These are phyloP conservation scores for Amanita jacksonii DNA, from an alignment of 768 basidiomycete genomes.

Conservation along the genomic window DNA sequence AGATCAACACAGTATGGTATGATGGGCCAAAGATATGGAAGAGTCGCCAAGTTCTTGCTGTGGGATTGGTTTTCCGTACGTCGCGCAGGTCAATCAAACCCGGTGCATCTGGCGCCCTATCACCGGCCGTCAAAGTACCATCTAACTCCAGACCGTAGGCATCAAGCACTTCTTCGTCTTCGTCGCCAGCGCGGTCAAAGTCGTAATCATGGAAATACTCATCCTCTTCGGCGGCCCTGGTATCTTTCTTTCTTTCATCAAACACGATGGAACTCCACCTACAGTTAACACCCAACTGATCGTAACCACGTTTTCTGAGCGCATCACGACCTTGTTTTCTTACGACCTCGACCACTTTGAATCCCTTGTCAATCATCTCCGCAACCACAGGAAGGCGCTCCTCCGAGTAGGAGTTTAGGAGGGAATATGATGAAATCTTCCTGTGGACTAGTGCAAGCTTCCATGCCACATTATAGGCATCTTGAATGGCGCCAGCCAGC, in stretches of 20 bases:
- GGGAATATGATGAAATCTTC: constrained; percentile 21
- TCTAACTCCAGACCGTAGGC: constrained; percentile 18
- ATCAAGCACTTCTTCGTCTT: constrained; percentile 21
- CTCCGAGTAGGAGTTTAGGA: constrained; percentile 31
- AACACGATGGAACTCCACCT: constrained; percentile 32
- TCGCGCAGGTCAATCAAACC: constrained; percentile 18
- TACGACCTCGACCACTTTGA: constrained; percentile 16
- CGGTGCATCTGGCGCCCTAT: constrained; percentile 35
- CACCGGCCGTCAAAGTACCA: constrained; percentile 27
- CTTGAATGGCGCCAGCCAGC: constrained; percentile 28
- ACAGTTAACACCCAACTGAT: constrained; percentile 36
- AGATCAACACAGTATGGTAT: constrained; percentile 33
- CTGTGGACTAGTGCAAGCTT: constrained; percentile 34
- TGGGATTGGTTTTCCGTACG: constrained; percentile 9
- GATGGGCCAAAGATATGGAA: constrained; percentile 25
- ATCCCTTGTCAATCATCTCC: constrained; percentile 33
- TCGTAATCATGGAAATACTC: neutral
- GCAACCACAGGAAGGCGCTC: constrained; percentile 39
- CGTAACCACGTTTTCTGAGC: constrained; percentile 14
- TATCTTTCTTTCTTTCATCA: constrained; percentile 16
- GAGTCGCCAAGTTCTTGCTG: constrained; percentile 15
- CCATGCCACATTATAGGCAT: constrained; percentile 35
- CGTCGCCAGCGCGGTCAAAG: constrained; percentile 9
- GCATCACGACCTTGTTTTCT: constrained; percentile 7
- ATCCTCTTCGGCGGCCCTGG: neutral